Evolutionary conservation across 75 land plant species (phyloP).

Genomic region (Cryptomeria japonica): DNA sequence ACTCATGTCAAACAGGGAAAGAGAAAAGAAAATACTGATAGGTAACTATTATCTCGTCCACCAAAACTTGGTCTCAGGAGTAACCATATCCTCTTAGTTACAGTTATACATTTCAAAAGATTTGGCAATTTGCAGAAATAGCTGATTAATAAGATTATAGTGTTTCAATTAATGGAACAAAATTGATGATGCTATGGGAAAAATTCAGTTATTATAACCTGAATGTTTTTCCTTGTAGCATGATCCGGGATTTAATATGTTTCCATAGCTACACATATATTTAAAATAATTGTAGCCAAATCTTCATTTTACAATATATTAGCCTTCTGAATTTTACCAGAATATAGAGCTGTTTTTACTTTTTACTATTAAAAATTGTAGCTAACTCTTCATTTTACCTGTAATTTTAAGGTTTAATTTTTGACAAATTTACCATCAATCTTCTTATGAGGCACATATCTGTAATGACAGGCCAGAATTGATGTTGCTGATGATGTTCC

Average conservation of each 20-base stretch:
- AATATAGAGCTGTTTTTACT: neutral
- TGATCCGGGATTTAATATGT: neutral
- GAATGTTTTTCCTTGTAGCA: neutral
- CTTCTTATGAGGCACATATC: neutral
- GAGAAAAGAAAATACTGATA: slow-evolving; percentile 94
- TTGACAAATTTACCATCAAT: neutral
- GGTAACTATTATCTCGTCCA: slow-evolving; percentile 89
- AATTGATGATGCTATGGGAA: slow-evolving; percentile 87
- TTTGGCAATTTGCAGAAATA: neutral
- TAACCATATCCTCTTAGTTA: slow-evolving; percentile 13
- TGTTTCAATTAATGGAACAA: slow-evolving; percentile 60
- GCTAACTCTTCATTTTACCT: neutral
- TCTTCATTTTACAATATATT: neutral
- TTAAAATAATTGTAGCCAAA: neutral
- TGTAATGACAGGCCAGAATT: slow-evolving; percentile 65
- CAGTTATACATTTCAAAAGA: neutral
- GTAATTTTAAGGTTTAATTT: neutral
- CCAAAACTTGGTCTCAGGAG: slow-evolving; percentile 94
- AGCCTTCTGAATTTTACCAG: neutral
- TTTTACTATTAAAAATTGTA: neutral
- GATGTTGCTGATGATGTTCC: slow-evolving; percentile 96
- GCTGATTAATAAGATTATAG: neutral
- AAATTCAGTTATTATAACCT: slow-evolving; percentile 62
- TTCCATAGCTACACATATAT: neutral
- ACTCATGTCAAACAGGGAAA: slow-evolving; percentile 34